Evolutionary conservation across 257 asterid species (phyloP), one percentile per base, ranked within the genome.

Genomic region (Apocynum venetum): DNA sequence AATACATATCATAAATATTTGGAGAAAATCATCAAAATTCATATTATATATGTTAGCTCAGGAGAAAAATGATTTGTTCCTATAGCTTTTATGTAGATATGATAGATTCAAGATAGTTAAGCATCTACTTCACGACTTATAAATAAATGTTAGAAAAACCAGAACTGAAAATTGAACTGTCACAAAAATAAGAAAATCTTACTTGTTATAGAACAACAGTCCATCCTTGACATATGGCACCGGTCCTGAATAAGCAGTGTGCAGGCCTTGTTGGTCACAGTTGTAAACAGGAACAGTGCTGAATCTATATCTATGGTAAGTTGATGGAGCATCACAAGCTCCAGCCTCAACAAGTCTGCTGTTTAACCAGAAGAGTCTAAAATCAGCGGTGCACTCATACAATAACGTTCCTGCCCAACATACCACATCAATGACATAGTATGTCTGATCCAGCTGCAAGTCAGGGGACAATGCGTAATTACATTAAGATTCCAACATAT

Each of bases 331-430:
- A 80, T 84, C 88, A 76, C 88, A 87, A 55, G 93, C 97, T 74
- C 92, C 96, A 0, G 87, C 85, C 86, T 96, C 97, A 75, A 77
- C 88, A 79, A 96, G 97, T 84, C 91, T 93, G 88, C 91, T 90
- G 78, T 85, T 93, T 76, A 96, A 73, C 99, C 97, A 96, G 90
- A 88, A 93, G 84, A 90, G 86, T 86, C 98, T 86, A 87, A 93
- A 96, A 80, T 93, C 99, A 3, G 97, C 89, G 7, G 98, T 87
- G 82, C 98, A 96, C 84, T 96, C 98, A 31, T 91, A 93, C 75
- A 92, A 75, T 0, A 97, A 88, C 83, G 91, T 86, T 66, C 99
- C 98, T 20, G 86, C 96, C 98, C 98, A 96, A 84, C 99, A 88
- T 81, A 96, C 91, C 92, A 89, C 85, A 82, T 93, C 99, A 68